A percentile compares a stretch with the other conserved stretches of the same genome.
Conservation (phyloP, 768 basidiomycete genomes). For the Antrodiella citrinella region DNA sequence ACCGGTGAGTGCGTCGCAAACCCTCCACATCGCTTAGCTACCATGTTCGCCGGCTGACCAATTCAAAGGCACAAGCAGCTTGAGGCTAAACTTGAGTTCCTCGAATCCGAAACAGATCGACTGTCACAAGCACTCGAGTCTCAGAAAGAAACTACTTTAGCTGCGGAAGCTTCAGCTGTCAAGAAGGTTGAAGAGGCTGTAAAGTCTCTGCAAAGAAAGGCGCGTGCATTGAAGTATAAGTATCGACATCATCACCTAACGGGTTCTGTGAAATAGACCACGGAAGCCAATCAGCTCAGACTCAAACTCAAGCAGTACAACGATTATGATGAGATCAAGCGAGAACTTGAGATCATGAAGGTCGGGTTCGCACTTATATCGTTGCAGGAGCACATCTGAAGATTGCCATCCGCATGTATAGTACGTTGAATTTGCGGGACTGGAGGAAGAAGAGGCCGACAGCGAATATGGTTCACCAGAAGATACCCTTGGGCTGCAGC, state of each 20-base stretch:
- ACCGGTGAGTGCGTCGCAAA: conserved; percentile 41
- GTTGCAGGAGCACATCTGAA: too few species aligned
- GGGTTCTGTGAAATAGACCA: conserved; percentile 26
- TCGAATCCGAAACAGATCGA: conserved; percentile 70
- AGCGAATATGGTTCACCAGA: conserved; percentile 21
- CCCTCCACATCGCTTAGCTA: background rate
- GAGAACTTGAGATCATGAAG: conserved; percentile 98
- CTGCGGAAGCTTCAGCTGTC: conserved; percentile 37
- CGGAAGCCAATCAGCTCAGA: conserved; percentile 64
- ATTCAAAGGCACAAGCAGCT: conserved; percentile 55
- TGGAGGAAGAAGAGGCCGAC: conserved; percentile 61
- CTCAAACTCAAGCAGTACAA: conserved; percentile 59
- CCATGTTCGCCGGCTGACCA: conserved; percentile 1
- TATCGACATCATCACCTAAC: background rate
- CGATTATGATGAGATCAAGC: conserved; percentile 97
- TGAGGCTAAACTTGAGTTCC: conserved; percentile 62
- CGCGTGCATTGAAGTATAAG: conserved; percentile 13
- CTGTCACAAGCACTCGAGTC: conserved; percentile 58
- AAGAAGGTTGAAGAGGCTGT: conserved; percentile 54
- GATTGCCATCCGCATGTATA: conserved; percentile 32
- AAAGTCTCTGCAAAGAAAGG: conserved; percentile 53
- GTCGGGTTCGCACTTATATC: too few species aligned
- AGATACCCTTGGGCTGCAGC: conserved; percentile 44
- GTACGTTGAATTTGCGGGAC: conserved; percentile 94
- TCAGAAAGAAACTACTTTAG: conserved; percentile 43